These are phyloP conservation scores for Yarrowia osloensis DNA, from an alignment of 805 yeast genomes.

Conservation along the genomic window DNA sequence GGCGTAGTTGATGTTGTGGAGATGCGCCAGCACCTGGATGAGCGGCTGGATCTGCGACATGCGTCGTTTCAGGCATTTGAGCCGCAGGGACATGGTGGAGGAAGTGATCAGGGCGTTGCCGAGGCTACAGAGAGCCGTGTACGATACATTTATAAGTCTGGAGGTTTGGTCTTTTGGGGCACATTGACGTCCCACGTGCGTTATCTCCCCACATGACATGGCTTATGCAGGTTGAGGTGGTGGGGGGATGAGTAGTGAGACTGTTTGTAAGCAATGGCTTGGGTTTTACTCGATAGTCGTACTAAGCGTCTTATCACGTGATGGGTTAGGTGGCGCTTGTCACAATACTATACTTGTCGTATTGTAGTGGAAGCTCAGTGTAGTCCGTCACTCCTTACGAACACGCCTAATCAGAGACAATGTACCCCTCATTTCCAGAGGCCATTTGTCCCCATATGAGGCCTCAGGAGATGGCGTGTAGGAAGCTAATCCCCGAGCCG, in stretches of 20 bases:
- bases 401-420: neutral
- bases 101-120: no score
- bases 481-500: neutral
- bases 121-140: neutral
- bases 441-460: neutral
- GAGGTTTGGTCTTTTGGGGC: neutral
- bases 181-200: constrained; percentile 18
- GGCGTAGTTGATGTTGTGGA: constrained; percentile 27
- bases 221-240: neutral
- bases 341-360: no score
- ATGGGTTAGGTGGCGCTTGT: no score
- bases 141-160: neutral
- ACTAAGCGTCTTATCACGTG: no score
- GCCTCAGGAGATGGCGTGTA: neutral
- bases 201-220: constrained; percentile 16
- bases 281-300: no score
- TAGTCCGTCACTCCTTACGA: no score
- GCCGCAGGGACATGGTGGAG: neutral
- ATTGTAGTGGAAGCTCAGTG: no score
- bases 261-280: no score
- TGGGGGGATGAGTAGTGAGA: no score
- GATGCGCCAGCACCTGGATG: constrained; percentile 10
- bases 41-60: constrained; percentile 19
- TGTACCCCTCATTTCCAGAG: neutral
- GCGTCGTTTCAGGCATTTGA: neutral